These are phyloP conservation scores for Triadica sebifera DNA, from an alignment of 345 rosid genomes.

Conservation along the genomic window DNA sequence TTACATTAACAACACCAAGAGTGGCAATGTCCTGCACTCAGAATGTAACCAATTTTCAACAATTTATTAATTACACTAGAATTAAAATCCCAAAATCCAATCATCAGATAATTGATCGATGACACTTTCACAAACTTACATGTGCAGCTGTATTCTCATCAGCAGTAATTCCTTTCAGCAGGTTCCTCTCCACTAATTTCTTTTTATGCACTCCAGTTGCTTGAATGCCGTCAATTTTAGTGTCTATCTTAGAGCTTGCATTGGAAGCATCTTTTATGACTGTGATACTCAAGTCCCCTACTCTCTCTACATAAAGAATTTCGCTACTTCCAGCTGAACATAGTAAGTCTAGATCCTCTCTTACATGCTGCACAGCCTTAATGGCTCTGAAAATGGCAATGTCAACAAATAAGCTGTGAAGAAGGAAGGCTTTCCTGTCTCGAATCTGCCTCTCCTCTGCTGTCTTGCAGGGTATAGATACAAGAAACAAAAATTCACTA, in stretches of 20 bases:
- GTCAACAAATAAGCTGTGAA: constrained; percentile 91
- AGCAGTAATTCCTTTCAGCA: constrained; percentile 95
- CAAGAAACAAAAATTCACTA: constrained; percentile 62
- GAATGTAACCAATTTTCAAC: constrained; percentile 19
- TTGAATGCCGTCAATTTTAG: constrained; percentile 84
- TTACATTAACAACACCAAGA: constrained; percentile 73
- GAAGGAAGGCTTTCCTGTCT: constrained; percentile 93
- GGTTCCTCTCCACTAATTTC: constrained; percentile 68
- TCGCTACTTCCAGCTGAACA: constrained; percentile 29
- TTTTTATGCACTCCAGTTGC: constrained; percentile 58
- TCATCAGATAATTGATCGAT: constrained; percentile 17
- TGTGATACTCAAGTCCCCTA: constrained; percentile 65
- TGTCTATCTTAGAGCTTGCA: constrained; percentile 84
- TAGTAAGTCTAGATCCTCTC: constrained; percentile 36
- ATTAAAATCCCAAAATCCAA: constrained; percentile 5
- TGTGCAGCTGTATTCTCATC: constrained; percentile 96
- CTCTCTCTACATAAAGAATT: constrained; percentile 51
- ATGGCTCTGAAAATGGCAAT: constrained; percentile 81
- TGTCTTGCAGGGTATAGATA: constrained; percentile 89
- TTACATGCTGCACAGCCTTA: constrained; percentile 63
- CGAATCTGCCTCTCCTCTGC: constrained; percentile 90
- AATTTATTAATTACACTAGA: constrained; percentile 8
- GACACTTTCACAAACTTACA: constrained; percentile 48
- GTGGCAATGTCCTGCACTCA: constrained; percentile 74
- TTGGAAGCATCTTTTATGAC: constrained; percentile 59